Base-by-base conservation (phyloP, 2,329 filamentous ascomycete species). In the Dactylellina parvicollis region DNA sequence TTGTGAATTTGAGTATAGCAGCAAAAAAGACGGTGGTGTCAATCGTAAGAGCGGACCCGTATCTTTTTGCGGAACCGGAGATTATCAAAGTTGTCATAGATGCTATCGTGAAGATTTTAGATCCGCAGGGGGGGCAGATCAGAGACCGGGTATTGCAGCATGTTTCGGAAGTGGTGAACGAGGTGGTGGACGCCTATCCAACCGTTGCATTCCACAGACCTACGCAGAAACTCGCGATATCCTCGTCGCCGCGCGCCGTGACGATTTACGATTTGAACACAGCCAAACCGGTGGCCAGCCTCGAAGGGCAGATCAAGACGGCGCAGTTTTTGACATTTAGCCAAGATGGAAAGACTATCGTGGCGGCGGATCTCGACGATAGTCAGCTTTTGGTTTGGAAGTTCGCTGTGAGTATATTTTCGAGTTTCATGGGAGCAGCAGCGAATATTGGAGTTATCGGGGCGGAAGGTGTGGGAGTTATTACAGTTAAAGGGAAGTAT, bases 121-220 rank as follows among this genome's bases (percentile, higher is more conserved):
- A 78, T 38, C 76, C 76, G 2, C 73, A 69, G 36, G 74, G 67
- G 3, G 76, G 76, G 1, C 49, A 69, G 56, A 67, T 78, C 12
- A 61, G 76, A 8, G 76, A 78, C 9, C 67, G 71, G 14, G 76
- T 78, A n/a, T 49, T 78, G 24, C 75, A 76, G 10, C 59, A 76
- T 9, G 74, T 78, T 12, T 76, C 76, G 1, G 75, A 77, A 14
- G 46, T 78, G 12, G 72, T 78, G 3, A 76, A 77, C 22, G 75
- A 76, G 30, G 54, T 77, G 26, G 72, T 76, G 2, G 64, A 76
- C 10, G 75, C 75, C 2, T 78, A 78, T 47, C 70, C 75, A 4
- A 76, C 57, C 14, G 62, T 78, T 3, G 73, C 77, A n/a, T 78
- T 77, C 62, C 77, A 78, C 67, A 72, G 76, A 2, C 75, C 77